Evolutionary conservation across 1,139 yeast species (phyloP).

Genomic region (Chernovozyma sophiae-reginae): DNA sequence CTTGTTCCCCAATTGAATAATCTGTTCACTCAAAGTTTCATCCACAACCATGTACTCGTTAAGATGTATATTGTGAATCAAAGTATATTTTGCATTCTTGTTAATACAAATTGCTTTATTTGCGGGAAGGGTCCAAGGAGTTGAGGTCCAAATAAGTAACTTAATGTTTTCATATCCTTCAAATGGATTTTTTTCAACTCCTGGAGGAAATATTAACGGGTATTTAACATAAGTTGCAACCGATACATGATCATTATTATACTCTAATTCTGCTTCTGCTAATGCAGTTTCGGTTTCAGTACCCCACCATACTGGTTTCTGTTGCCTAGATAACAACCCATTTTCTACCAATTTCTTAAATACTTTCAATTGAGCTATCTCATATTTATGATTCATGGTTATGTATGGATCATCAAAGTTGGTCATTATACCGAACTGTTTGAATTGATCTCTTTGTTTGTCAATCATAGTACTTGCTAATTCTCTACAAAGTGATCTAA

Average conservation of each 20-base stretch:
- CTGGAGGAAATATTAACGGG: constrained; percentile 32
- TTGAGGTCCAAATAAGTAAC: constrained; percentile 86
- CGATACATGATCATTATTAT: constrained; percentile 68
- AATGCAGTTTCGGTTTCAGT: constrained; percentile 90
- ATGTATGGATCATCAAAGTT: constrained; percentile 71
- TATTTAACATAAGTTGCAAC: constrained; percentile 70
- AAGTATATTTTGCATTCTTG: constrained; percentile 52
- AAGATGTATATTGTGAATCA: constrained; percentile 34
- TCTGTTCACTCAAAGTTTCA: constrained; percentile 30
- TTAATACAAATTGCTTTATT: constrained; percentile 81
- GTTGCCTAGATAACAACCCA: constrained; percentile 73
- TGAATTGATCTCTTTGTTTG: constrained; percentile 61
- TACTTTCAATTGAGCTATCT: constrained; percentile 65
- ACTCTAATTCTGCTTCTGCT: constrained; percentile 95
- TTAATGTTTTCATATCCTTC: constrained; percentile 11
- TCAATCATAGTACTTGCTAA: constrained; percentile 67
- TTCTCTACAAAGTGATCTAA: constrained; percentile 59
- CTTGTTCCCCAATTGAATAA: constrained; percentile 21
- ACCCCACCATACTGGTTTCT: constrained; percentile 97
- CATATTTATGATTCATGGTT: constrained; percentile 70
- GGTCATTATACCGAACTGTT: constrained; percentile 73
- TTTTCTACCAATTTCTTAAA: constrained; percentile 63
- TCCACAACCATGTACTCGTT: constrained; percentile 51
- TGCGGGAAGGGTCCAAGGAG: constrained; percentile 96
- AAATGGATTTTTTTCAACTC: neutral